Evolutionary conservation across 2,329 filamentous ascomycete genomes (phyloP), one percentile per base, ranked within the genome.

Genomic region (Penicillium sp.): DNA sequence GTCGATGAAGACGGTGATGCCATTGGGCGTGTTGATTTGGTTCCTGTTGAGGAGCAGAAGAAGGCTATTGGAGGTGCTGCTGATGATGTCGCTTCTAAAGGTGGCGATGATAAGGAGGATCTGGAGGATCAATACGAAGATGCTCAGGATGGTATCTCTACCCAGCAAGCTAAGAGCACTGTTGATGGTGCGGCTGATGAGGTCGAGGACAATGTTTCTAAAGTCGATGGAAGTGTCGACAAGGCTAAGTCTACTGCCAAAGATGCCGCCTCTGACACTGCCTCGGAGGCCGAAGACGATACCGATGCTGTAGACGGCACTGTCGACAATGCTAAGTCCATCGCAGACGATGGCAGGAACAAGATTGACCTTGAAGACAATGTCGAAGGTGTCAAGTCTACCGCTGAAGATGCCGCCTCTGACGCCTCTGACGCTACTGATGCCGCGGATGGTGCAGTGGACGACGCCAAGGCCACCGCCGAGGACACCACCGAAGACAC

Each of bases 101-200:
- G 78, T 28, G 75, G 82, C 61, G 76, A 75, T 35, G 80, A 75
- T 44, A 67, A 78, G 74, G 68, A 77, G 67, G 58, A 75, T 76
- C 49, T 80, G 35, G 78, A 77, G 38, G 78, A 80, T 61, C 68
- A 61, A 14, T 56, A 60, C 7, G 67, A 67, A 38, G 55, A 60
- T 55, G 76, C 77, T 17, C 76, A 80, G 43, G 77, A 80, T 58
- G 30, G 26, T 12, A 17, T 58, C 1, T 17, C 33, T 2, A 37
- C 31, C 7, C 31, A 54, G 1, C 12, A 55, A 16, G 55, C 44
- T 9, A 64, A 68, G 26, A 42, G 53, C 1, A 45, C 47, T 3
- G 47, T 25, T 17, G 31, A 68, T 6, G 51, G 57, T 10, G 60
- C 53, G 17, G 63, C 56, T 1, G 63, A 67, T 31, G 70, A 69